Base-by-base conservation (phyloP, 345 rosid species). In the Toxicodendron radicans region DNA sequence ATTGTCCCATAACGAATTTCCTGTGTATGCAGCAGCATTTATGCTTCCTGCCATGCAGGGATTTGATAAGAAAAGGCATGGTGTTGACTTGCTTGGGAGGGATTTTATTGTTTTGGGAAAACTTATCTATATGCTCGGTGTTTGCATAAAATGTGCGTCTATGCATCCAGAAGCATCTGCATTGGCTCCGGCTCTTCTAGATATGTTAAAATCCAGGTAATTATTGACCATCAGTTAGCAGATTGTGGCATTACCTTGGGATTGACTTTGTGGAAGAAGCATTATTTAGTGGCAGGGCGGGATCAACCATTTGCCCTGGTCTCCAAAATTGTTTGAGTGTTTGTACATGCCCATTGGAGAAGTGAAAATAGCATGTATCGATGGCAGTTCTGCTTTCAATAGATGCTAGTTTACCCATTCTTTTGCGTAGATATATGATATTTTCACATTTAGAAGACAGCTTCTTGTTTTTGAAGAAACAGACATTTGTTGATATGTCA, bases 1-100 rank as follows among this genome's bases (percentile, higher is more conserved):
- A 57, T 81, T 84, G 87, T 80, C 91, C 56, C 93, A 88, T 41
- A 95, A 95, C 70, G 91, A 80, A 65, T 95, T 95, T 73, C 99
- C 96, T 65, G 53, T 88, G 52, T 93, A 90, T 68, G 96, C 96
- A 30, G 98, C 96, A 41, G 93, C 99, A 16, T 93, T 93, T 86
- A 93, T 95, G 98, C 98, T 95, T 80, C 99, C 99, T 79, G 93
- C 90, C 72, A 95, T 95, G 99, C 87, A 87, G 85, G 94, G 89
- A 64, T 93, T 90, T 77, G 99, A 95, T 84, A 91, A 85, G 90
- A 91, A 82, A 81, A 82, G 90, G 65, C 99, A 93, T 35, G 99
- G 99, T n/a, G 92, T 93, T 81, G 99, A 95, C 86, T 91, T 95
- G 81, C 97, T 95, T 13, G 96, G 91, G 35, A 83, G 90, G 82